These are phyloP conservation scores for Aspergillus sclerotiicarbonarius DNA, from an alignment of 495 filamentous ascomycete genomes.

Conservation along the genomic window DNA sequence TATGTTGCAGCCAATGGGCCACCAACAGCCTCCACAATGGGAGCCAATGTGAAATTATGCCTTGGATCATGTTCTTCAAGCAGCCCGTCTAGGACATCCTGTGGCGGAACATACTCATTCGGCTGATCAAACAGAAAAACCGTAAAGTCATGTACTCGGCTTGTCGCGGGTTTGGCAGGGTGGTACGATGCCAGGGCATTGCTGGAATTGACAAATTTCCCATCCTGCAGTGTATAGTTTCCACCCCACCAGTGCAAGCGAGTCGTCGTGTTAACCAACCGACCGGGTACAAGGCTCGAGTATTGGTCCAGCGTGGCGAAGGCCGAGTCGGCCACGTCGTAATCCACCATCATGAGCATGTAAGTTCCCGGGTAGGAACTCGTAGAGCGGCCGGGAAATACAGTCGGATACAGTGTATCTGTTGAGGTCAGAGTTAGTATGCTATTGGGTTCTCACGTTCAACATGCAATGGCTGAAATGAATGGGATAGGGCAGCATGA, in stretches of 20 bases:
- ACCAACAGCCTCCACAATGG: not conserved
- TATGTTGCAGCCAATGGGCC: not conserved
- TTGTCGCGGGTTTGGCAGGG: not conserved
- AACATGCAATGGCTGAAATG: no score
- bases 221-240: not conserved
- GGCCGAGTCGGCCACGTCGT: not conserved
- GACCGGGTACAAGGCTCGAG: not conserved
- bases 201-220: not conserved
- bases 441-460: no score
- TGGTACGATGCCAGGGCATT: not conserved
- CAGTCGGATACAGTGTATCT: not conserved
- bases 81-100: not conserved
- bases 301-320: not conserved
- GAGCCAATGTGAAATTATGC: not conserved
- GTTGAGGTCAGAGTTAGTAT: no score
- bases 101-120: not conserved
- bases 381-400: not conserved
- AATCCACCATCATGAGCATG: not conserved
- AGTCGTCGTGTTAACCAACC: not conserved
- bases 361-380: not conserved
- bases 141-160: not conserved
- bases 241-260: slow-evolving; percentile 1
- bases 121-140: not conserved
- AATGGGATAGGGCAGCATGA: no score
- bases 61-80: not conserved